These are phyloP conservation scores for Limnanthes douglasii DNA, from an alignment of 345 rosid genomes.

Conservation along the genomic window DNA sequence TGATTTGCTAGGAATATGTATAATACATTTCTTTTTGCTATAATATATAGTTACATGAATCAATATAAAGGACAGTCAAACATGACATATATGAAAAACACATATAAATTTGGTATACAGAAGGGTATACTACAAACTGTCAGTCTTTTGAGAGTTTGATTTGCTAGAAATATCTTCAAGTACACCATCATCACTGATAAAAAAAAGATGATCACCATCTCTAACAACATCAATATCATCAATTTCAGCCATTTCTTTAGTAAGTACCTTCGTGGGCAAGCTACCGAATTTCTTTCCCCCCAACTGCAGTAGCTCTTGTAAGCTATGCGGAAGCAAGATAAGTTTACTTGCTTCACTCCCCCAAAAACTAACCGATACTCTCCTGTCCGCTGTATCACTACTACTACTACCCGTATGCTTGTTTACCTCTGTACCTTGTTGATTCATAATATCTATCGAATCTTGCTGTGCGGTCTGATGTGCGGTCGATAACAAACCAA, in stretches of 20 bases:
- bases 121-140: too few species aligned
- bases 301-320: constrained; percentile 41
- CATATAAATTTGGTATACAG: too few species aligned
- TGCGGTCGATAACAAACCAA: constrained; percentile 68
- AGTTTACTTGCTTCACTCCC: constrained; percentile 38
- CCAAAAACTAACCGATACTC: constrained; percentile 55
- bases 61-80: too few species aligned
- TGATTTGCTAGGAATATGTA: too few species aligned
- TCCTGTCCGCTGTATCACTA: constrained; percentile 12
- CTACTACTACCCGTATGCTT: constrained; percentile 4
- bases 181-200: too few species aligned
- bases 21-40: too few species aligned
- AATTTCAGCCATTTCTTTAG: constrained; percentile 47
- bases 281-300: constrained; percentile 54
- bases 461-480: constrained; percentile 24
- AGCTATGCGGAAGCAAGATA: constrained; percentile 40
- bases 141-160: too few species aligned
- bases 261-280: constrained; percentile 27
- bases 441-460: constrained; percentile 12
- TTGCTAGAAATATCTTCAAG: too few species aligned
- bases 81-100: too few species aligned
- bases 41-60: too few species aligned
- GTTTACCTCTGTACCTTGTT: background rate
- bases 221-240: constrained; percentile 56
- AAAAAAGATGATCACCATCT: constrained; percentile 75